phyloP scores from a whole-genome alignment of 306 rosid species.

The Vigna reflexopilosa region DNA sequence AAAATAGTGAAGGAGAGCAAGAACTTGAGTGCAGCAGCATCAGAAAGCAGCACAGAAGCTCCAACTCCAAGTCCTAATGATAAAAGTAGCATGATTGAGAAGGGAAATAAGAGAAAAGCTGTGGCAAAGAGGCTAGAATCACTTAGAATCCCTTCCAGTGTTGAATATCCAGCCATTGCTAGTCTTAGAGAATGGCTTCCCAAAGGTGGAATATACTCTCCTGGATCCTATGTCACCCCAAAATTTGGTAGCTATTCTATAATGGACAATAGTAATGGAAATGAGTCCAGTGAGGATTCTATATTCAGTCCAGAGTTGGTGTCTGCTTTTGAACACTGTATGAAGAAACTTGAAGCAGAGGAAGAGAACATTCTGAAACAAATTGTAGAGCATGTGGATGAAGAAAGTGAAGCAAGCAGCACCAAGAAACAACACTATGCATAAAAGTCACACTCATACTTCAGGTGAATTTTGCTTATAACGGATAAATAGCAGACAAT shows the following conservation, averaged over 20 bases:
- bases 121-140: constrained; percentile 55
- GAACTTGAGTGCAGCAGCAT: not conserved
- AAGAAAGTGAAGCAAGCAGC: constrained; percentile 41
- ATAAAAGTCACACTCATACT: constrained; percentile 21
- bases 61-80: constrained; percentile 27
- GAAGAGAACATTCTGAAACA: constrained; percentile 57
- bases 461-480: constrained; percentile 17
- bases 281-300: constrained; percentile 41
- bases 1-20: constrained; percentile 32
- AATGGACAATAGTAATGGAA: constrained; percentile 37
- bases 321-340: constrained; percentile 53
- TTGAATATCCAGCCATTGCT: constrained; percentile 50
- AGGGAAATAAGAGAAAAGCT: constrained; percentile 54
- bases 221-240: constrained; percentile 59
- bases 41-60: constrained; percentile 23
- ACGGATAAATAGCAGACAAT: constrained; percentile 5
- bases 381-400: constrained; percentile 49
- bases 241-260: constrained; percentile 55
- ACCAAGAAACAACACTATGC: constrained; percentile 24
- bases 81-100: constrained; percentile 35
- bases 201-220: constrained; percentile 49
- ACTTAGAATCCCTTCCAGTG: constrained; percentile 48
- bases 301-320: constrained; percentile 61
- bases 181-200: constrained; percentile 56
- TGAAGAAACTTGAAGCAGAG: constrained; percentile 57